phyloP scores from a whole-genome alignment of 1,139 yeast genomes.

The Sugiyamaella xylanicola region DNA sequence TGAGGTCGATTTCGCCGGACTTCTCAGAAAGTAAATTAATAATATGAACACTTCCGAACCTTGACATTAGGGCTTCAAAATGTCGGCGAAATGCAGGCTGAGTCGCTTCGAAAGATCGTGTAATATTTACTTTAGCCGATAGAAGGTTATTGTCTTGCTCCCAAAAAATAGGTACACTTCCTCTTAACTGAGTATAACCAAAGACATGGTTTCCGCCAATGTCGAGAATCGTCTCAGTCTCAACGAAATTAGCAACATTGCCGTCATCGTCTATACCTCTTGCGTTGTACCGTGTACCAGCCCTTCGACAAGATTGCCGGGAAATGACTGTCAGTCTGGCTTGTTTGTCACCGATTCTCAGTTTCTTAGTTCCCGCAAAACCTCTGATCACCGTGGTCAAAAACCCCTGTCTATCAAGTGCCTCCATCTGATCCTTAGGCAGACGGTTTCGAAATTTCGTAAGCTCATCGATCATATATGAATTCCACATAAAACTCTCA shows the following conservation, averaged over 20 bases:
- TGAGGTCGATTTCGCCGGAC: conserved; percentile 72
- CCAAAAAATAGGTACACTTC: conserved; percentile 97
- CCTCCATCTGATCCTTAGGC: conserved; percentile 57
- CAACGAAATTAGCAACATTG: conserved; percentile 93
- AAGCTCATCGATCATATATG: conserved; percentile 84
- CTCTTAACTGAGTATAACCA: conserved; percentile 85
- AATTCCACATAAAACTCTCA: conserved; percentile 95
- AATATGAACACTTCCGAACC: conserved; percentile 85
- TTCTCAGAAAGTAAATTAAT: conserved; percentile 82
- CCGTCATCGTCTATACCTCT: conserved; percentile 97
- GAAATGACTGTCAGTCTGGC: conserved; percentile 81
- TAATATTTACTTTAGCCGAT: conserved; percentile 79
- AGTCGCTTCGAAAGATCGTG: conserved; percentile 88
- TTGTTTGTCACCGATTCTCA: conserved; percentile 52
- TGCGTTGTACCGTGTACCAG: conserved; percentile 93
- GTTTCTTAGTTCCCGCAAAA: conserved; percentile 74
- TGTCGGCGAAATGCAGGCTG: conserved; percentile 88
- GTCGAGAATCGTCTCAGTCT: conserved; percentile 79
- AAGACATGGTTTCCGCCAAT: conserved; percentile 58
- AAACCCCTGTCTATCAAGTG: conserved; percentile 74
- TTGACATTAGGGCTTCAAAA: conserved; percentile 64
- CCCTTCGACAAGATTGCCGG: conserved; percentile 92
- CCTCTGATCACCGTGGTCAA: conserved; percentile 93
- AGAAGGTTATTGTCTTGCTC: conserved; percentile 87
- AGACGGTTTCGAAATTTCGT: conserved; percentile 71